Percentiles rank a stretch among this genome's conserved stretches.
These are phyloP conservation scores for Boletus fagicola DNA, from an alignment of 768 basidiomycete genomes.

Conservation along the genomic window DNA sequence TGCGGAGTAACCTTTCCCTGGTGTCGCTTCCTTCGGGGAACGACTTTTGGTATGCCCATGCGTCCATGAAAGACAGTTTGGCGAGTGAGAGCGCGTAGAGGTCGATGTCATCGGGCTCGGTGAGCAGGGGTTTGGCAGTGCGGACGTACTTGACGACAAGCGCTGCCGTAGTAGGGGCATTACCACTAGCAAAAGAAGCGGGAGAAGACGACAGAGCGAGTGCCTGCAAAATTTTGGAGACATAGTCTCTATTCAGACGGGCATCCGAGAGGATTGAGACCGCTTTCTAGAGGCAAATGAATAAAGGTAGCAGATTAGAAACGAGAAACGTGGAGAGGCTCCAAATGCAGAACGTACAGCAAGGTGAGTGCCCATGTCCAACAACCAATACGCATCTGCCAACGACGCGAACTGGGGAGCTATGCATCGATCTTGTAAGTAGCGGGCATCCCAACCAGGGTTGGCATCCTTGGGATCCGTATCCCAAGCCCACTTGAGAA, in stretches of 20 bases:
- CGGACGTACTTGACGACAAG: slow-evolving; percentile 74
- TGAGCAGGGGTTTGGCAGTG: slow-evolving; percentile 69
- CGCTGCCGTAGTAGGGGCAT: slow-evolving; percentile 16
- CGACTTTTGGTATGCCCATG: slow-evolving; percentile 73
- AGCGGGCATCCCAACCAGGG: slow-evolving; percentile 36
- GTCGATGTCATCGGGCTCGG: slow-evolving; percentile 67
- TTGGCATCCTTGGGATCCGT: slow-evolving; percentile 53
- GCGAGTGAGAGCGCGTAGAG: slow-evolving; percentile 68
- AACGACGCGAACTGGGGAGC: slow-evolving; percentile 73
- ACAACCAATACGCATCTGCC: slow-evolving; percentile 82
- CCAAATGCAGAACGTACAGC: slow-evolving; percentile 45
- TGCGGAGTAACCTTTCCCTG: slow-evolving; percentile 53
- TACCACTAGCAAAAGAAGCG: slow-evolving; percentile 28
- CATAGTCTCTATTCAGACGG: slow-evolving; percentile 71
- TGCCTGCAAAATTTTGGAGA: slow-evolving; percentile 74
- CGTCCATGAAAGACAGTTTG: slow-evolving; percentile 60
- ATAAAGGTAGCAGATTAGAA: not conserved
- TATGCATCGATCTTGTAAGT: slow-evolving; percentile 54
- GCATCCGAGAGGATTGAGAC: slow-evolving; percentile 71
- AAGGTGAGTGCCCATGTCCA: slow-evolving; percentile 68
- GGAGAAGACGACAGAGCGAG: slow-evolving; percentile 43
- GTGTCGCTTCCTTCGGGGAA: slow-evolving; percentile 59
- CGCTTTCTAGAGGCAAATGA: slow-evolving; percentile 47
- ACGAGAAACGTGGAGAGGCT: not conserved
- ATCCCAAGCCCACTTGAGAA: slow-evolving; percentile 78